Evolutionary conservation across 352 stramenopile species (phyloP).

Genomic region (Globisporangium cystogenes): DNA sequence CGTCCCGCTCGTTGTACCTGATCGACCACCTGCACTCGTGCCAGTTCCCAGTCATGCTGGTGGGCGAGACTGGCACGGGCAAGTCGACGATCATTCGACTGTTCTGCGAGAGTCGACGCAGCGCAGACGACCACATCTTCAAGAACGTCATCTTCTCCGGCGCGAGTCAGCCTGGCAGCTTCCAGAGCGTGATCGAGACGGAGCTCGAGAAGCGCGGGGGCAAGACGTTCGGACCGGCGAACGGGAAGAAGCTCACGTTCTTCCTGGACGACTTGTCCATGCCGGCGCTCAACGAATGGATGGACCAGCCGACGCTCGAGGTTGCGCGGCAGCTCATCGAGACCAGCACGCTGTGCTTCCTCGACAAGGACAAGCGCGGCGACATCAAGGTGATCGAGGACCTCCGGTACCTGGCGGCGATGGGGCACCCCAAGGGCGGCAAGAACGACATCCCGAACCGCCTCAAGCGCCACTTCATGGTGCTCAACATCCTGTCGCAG

Average conservation of each 20-base stretch:
- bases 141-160: conserved; percentile 90
- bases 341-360: conserved; percentile 61
- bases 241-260: conserved; percentile 68
- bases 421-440: conserved; percentile 47
- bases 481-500: conserved; percentile 79
- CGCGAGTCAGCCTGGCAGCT: conserved; percentile 66
- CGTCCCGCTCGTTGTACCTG: conserved; percentile 58
- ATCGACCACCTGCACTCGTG: conserved; percentile 52
- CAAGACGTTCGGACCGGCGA: conserved; percentile 70
- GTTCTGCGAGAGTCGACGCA: conserved; percentile 50
- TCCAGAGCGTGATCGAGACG: conserved; percentile 69
- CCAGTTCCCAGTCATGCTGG: conserved; percentile 70
- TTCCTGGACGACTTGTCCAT: conserved; percentile 80
- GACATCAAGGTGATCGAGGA: conserved; percentile 77
- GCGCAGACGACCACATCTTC: conserved; percentile 41
- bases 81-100: conserved; percentile 84
- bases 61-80: conserved; percentile 79
- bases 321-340: conserved; percentile 70
- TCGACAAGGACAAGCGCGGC: conserved; percentile 81
- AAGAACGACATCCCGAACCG: conserved; percentile 88
- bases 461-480: conserved; percentile 89
- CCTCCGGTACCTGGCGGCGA: conserved; percentile 56
- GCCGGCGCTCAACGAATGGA: conserved; percentile 65
- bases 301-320: conserved; percentile 73
- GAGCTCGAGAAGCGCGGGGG: conserved; percentile 78